Base-by-base conservation (phyloP, 805 yeast species). In the Teunomyces barrocoloradensis region DNA sequence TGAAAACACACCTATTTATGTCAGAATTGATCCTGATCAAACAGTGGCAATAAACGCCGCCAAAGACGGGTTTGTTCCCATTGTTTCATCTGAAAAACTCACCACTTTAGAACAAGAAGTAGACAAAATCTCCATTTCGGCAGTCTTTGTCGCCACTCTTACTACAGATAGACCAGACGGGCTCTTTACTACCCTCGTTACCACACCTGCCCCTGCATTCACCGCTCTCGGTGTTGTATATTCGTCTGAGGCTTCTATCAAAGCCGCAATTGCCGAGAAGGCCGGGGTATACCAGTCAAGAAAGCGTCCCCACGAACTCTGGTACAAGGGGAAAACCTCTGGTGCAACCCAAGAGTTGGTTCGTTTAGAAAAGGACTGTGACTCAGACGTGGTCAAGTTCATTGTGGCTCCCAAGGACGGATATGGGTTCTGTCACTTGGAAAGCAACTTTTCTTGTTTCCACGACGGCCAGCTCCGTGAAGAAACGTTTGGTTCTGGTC, bases 241-340 rank as follows among this genome's bases (percentile, higher is more conserved):
- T 70, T 92, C 98, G 0, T 89, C 96, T 0, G 68, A 68, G 36
- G 90, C 86, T 56, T 88, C 96, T 29, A 82, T 94, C 58, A 69
- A 78, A 38, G 91, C 87, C 58, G 94, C 98, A 10, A 79, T 94
- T 55, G 81, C 80, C 50, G 85, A 88, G 18, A 78, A 81, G 43
- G 82, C 88, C 7, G 99, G 99, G 48, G 96, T 94, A 2, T 94
- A 94, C 68, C 97, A 87, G 66, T 89, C 97, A 6, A 84, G 99
- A 58, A 84, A 86, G 59, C 68, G 78, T 45, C 59, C 61, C 17
- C 83, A 89, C 51, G 98, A 96, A 38, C 77, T 94, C 49, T 94
- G 99, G 99, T 87, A 84, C 65, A 94, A 94, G 66, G 99, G 99
- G 27, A 85, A 86, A 47, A 88, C 97, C 1, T 87, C 96, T n/a